phyloP scores from a whole-genome alignment of 208 protist species.

The Borovskyia barvae region DNA sequence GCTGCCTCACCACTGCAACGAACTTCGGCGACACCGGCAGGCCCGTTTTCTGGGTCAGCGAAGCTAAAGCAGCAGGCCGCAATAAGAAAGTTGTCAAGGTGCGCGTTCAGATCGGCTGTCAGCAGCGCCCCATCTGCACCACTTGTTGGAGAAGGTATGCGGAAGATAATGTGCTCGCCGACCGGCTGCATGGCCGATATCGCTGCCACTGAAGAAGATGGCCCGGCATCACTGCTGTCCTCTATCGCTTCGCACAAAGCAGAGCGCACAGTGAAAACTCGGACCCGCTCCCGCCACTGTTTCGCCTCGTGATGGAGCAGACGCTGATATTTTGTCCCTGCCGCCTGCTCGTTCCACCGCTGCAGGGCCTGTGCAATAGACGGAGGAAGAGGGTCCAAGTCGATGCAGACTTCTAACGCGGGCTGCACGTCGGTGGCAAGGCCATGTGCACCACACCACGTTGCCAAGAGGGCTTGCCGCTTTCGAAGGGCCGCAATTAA shows the following conservation, averaged over 20 bases:
- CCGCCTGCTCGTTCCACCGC: slow-evolving; percentile 13
- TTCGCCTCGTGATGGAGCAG: neutral
- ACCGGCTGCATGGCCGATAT: neutral
- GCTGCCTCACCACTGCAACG: neutral
- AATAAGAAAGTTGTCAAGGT: slow-evolving; percentile 4
- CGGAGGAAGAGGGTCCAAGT: neutral
- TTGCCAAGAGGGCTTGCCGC: slow-evolving; percentile 4
- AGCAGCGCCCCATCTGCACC: neutral
- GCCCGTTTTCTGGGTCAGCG: too few species aligned
- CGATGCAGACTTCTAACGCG: slow-evolving; percentile 16
- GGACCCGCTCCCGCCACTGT: slow-evolving; percentile 9
- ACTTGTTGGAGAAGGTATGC: too few species aligned
- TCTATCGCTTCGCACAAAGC: neutral
- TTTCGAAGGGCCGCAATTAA: slow-evolving; percentile 13
- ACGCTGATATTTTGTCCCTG: slow-evolving; percentile 4
- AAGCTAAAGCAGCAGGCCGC: slow-evolving; percentile 13
- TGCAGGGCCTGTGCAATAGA: slow-evolving; percentile 5
- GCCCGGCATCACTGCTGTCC: neutral
- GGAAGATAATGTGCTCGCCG: neutral
- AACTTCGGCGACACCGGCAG: neutral
- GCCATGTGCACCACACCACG: slow-evolving; percentile 6
- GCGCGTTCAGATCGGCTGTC: slow-evolving; percentile 5
- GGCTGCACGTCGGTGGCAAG: slow-evolving; percentile 1
- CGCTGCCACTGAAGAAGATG: too few species aligned
- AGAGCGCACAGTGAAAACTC: slow-evolving; percentile 10